phyloP scores from a whole-genome alignment of 148 eudicot species.

The Agrostemma githago region DNA sequence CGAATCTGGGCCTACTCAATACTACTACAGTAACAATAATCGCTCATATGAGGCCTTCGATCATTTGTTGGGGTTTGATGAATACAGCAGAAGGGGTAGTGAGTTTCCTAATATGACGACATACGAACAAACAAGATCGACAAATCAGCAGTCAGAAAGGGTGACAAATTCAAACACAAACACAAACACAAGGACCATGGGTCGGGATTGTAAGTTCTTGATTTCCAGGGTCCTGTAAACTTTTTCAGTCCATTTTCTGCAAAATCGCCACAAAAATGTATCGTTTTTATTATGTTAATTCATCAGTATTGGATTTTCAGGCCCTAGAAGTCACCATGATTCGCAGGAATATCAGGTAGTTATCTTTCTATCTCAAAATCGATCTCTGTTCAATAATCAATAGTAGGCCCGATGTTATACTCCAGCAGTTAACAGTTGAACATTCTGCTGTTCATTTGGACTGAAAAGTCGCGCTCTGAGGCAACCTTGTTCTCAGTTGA shows the following conservation, averaged over 20 bases:
- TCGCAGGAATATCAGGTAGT: conserved; percentile 69
- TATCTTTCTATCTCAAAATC: background rate
- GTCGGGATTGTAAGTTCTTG: conserved; percentile 58
- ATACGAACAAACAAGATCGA: conserved; percentile 37
- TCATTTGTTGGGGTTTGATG: conserved; percentile 35
- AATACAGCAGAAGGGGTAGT: conserved; percentile 41
- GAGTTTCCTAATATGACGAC: conserved; percentile 38
- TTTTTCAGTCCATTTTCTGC: background rate
- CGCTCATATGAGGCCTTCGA: conserved; percentile 44
- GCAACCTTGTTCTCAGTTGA: too few species aligned
- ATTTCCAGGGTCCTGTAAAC: background rate
- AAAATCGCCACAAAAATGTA: background rate
- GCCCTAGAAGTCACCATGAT: conserved; percentile 66
- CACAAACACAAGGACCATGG: conserved; percentile 5
- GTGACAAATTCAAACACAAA: conserved; percentile 29
- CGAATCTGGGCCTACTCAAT: conserved; percentile 63
- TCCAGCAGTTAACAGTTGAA: background rate
- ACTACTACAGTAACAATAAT: conserved; percentile 39
- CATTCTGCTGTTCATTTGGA: background rate
- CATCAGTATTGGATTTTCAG: conserved; percentile 36
- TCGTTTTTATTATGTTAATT: conserved; percentile 7
- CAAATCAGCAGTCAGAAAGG: conserved; percentile 44
- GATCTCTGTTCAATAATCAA: background rate
- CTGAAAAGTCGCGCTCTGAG: too few species aligned
- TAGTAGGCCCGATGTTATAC: background rate